These are phyloP conservation scores for Prunus mume DNA, from an alignment of 306 rosid genomes.

Conservation along the genomic window DNA sequence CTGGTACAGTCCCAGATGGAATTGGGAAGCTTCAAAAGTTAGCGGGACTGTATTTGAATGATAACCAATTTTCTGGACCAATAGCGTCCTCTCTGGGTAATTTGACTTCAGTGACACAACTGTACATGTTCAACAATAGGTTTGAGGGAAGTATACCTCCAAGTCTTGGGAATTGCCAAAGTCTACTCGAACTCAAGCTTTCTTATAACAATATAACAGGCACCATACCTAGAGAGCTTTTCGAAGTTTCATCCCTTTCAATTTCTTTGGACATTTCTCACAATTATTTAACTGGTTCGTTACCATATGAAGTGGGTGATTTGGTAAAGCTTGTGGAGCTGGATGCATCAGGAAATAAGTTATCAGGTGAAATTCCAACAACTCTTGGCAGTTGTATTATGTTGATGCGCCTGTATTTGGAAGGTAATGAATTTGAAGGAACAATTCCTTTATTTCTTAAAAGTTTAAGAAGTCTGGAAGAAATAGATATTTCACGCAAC, in stretches of 20 bases:
- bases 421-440: background rate
- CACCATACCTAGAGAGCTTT: slow-evolving; percentile 27
- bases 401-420: background rate
- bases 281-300: slow-evolving; percentile 23
- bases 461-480: background rate
- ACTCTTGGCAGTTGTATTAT: background rate
- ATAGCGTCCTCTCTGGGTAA: slow-evolving; percentile 29
- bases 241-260: slow-evolving; percentile 26
- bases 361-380: background rate
- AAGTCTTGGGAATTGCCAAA: slow-evolving; percentile 26
- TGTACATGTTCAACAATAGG: slow-evolving; percentile 12
- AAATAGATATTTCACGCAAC: background rate
- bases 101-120: slow-evolving; percentile 12
- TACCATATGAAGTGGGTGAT: background rate
- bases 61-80: slow-evolving; percentile 11
- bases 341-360: background rate
- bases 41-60: background rate
- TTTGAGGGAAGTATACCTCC: slow-evolving; percentile 30
- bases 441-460: background rate
- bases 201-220: slow-evolving; percentile 24
- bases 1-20: background rate
- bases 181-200: slow-evolving; percentile 14
- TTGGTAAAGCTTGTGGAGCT: background rate
- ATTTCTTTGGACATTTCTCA: slow-evolving; percentile 16
- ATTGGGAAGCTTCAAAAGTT: slow-evolving; percentile 27